phyloP scores from a whole-genome alignment of 2,329 filamentous ascomycete species.

The Fusarium udum region DNA sequence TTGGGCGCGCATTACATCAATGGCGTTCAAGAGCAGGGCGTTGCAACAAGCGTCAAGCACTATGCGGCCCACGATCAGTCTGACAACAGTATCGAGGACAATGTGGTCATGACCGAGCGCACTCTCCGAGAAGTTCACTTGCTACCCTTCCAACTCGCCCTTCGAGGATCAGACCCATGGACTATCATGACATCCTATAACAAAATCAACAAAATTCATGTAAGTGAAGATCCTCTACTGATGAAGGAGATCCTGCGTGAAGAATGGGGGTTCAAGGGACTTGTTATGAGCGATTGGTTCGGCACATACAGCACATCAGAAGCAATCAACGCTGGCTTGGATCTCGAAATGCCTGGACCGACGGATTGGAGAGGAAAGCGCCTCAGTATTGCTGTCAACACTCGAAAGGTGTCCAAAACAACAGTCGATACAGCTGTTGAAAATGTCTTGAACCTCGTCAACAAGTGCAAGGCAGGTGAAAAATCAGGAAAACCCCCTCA shows the following conservation, averaged over 20 bases:
- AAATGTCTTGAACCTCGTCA: slow-evolving; percentile 31
- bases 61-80: slow-evolving; percentile 54
- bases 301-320: slow-evolving; percentile 44
- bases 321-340: slow-evolving; percentile 40
- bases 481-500: not conserved
- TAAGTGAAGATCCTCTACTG: slow-evolving; percentile 36
- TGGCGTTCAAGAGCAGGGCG: slow-evolving; percentile 51
- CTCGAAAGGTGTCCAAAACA: slow-evolving; percentile 30
- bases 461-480: slow-evolving; percentile 8
- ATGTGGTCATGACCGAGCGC: slow-evolving; percentile 29
- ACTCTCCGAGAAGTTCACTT: slow-evolving; percentile 41
- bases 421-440: slow-evolving; percentile 42
- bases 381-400: slow-evolving; percentile 42
- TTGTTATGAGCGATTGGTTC: slow-evolving; percentile 49
- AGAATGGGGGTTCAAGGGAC: slow-evolving; percentile 32
- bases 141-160: slow-evolving; percentile 52
- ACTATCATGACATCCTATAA: slow-evolving; percentile 47
- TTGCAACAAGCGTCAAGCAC: slow-evolving; percentile 54
- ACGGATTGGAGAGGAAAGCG: slow-evolving; percentile 37
- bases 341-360: slow-evolving; percentile 50
- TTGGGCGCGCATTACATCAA: slow-evolving; percentile 47
- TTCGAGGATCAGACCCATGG: slow-evolving; percentile 50
- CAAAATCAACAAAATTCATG: slow-evolving; percentile 53
- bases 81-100: slow-evolving; percentile 39
- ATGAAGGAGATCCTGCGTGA: slow-evolving; percentile 46